Conservation (phyloP, 768 basidiomycete genomes). For the Lactifluus piperatus region DNA sequence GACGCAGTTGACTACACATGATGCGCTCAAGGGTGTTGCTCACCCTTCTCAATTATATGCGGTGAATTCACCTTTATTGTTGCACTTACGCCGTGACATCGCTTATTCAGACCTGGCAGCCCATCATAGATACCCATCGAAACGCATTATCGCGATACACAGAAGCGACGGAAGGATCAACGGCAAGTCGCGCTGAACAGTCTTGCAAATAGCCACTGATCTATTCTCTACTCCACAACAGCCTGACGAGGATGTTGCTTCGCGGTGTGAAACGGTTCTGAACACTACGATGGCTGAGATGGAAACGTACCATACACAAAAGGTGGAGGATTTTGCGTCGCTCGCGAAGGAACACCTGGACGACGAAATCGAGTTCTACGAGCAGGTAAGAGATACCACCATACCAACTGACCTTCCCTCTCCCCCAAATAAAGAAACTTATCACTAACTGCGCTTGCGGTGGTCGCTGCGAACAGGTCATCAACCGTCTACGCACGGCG, state of each 20-base stretch:
- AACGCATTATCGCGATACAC: slow-evolving; percentile 60
- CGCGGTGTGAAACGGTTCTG: slow-evolving; percentile 79
- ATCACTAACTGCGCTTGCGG: background rate
- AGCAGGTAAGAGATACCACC: slow-evolving; percentile 39
- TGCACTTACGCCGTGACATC: background rate
- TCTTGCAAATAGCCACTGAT: background rate
- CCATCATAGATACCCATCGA: slow-evolving; percentile 65
- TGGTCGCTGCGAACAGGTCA: slow-evolving; percentile 31
- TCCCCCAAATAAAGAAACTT: background rate
- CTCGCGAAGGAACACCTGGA: slow-evolving; percentile 64
- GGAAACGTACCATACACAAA: slow-evolving; percentile 69
- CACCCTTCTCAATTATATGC: slow-evolving; percentile 69
- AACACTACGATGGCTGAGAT: slow-evolving; percentile 88
- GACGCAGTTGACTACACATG: slow-evolving; percentile 66
- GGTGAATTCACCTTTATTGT: slow-evolving; percentile 29
- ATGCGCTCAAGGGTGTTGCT: slow-evolving; percentile 64
- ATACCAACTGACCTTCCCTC: background rate
- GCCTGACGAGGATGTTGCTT: slow-evolving; percentile 56
- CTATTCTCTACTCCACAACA: slow-evolving; percentile 31
- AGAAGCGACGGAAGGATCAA: slow-evolving; percentile 37
- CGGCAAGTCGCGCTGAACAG: slow-evolving; percentile 23
- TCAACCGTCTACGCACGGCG: slow-evolving; percentile 50
- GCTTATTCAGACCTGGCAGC: slow-evolving; percentile 30
- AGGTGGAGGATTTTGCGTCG: slow-evolving; percentile 55
- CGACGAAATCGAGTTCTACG: slow-evolving; percentile 67